These are phyloP conservation scores for Abelmoschus esculentus DNA, from an alignment of 345 rosid species.

Conservation along the genomic window DNA sequence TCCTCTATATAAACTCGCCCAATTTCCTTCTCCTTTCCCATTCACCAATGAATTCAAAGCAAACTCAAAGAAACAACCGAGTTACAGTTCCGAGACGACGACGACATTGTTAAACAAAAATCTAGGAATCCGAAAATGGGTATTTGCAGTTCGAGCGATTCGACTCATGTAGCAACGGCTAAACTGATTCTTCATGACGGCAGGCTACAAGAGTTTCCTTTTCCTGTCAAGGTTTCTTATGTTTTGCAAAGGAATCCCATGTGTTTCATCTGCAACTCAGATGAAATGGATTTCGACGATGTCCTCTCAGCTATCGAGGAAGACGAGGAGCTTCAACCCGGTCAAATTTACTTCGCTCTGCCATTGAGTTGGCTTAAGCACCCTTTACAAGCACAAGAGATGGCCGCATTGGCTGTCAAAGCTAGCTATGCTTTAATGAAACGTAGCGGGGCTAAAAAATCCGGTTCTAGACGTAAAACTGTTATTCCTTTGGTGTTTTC, in stretches of 20 bases:
- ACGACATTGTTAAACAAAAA: not conserved
- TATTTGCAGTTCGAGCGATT: slow-evolving; percentile 73
- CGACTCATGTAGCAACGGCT: slow-evolving; percentile 62
- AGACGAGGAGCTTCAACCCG: slow-evolving; percentile 75
- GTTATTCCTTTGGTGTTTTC: slow-evolving; percentile 26
- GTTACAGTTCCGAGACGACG: too few relatives aligned
- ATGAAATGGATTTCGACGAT: slow-evolving; percentile 89
- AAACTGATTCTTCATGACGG: slow-evolving; percentile 81
- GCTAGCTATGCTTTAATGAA: slow-evolving; percentile 85
- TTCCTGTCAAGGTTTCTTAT: slow-evolving; percentile 67
- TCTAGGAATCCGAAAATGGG: slow-evolving; percentile 44
- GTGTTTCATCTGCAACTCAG: slow-evolving; percentile 84
- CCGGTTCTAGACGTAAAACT: slow-evolving; percentile 34
- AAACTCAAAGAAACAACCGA: not conserved
- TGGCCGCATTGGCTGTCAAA: slow-evolving; percentile 98
- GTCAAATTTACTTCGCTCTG: slow-evolving; percentile 79
- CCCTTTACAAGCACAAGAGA: slow-evolving; percentile 68
- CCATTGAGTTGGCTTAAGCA: slow-evolving; percentile 55
- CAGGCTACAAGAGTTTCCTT: slow-evolving; percentile 60
- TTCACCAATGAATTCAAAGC: not conserved
- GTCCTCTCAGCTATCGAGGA: slow-evolving; percentile 50
- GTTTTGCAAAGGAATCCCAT: slow-evolving; percentile 49
- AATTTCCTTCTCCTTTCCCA: not conserved
- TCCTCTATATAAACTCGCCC: slow-evolving; percentile 14
- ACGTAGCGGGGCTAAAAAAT: slow-evolving; percentile 8